Evolutionary conservation across 345 rosid species (phyloP), one percentile per base, ranked within the genome.

Genomic region (Camelina neglecta): DNA sequence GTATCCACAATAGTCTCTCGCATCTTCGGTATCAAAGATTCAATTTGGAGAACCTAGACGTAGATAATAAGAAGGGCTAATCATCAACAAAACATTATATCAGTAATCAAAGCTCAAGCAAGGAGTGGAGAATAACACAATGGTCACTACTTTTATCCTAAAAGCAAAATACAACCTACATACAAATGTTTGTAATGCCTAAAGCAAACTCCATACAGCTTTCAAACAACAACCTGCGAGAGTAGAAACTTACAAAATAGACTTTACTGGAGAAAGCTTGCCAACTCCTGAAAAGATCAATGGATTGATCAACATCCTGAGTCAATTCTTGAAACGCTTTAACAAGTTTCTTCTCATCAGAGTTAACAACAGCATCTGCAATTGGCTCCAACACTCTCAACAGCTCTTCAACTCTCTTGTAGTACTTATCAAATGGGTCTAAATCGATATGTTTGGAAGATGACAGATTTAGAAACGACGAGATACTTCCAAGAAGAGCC

Each of bases 181-280:
- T 38, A 38, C 1, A 39, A 39, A 2, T 39, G 42, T 10, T 39
- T 39, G 42, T 39, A 39, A 39, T 10, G 12, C 12, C 42, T 39
- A 24, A 24, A 24, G 26, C 4, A 49, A 44, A 45, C 49, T 47
- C 39, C 6, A 36, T 4, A 47, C 0, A 23, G 31, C 67, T 48
- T 24, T 44, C 3, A 33, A 21, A 21, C 23, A 35, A 53, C 35
- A 60, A 41, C 16, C 15, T 31, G 3, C 45, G 48, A 15, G 0
- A 15, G 0, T 7, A 74, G 13, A 65, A 24, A 83, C 99, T 88
- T 83, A 96, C 99, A 82, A 88, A 89, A 74, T 87, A 85, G 65
- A 88, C 87, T 89, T 90, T 90, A 76, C 98, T 93, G 36, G 82
- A 82, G 78, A 91, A 80, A 6, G 95, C 85, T 71, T 88, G 92